These are phyloP conservation scores for Yarrowia keelungensis DNA, from an alignment of 805 yeast species.

Conservation along the genomic window DNA sequence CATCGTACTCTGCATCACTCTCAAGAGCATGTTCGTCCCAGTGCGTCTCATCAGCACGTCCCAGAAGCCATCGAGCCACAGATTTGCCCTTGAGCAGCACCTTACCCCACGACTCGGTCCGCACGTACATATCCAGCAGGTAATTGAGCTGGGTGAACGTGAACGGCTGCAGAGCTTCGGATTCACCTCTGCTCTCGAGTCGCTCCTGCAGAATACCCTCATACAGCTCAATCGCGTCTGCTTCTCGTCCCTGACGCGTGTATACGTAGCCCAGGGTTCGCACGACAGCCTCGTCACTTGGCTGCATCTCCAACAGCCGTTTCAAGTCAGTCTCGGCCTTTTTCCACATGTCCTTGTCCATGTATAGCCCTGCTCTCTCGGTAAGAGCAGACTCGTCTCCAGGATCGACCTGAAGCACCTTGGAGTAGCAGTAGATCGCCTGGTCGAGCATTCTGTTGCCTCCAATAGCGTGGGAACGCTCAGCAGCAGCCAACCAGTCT, in stretches of 20 bases:
- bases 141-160: conserved; percentile 91
- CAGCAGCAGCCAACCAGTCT: conserved; percentile 89
- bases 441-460: conserved; percentile 57
- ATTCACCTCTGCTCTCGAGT: conserved; percentile 42
- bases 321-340: conserved; percentile 46
- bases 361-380: conserved; percentile 59
- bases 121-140: conserved; percentile 77
- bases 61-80: conserved; percentile 83
- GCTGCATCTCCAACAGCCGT: conserved; percentile 42
- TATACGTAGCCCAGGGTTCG: conserved; percentile 48
- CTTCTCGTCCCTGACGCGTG: conserved; percentile 61
- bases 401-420: conserved; percentile 84
- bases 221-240: conserved; percentile 78
- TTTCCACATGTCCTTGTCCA: conserved; percentile 44
- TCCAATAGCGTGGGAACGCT: conserved; percentile 74
- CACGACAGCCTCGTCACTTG: conserved; percentile 38
- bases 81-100: conserved; percentile 72
- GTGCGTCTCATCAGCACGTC: conserved; percentile 65
- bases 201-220: conserved; percentile 60
- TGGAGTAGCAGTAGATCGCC: conserved; percentile 66
- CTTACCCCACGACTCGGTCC: conserved; percentile 65
- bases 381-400: conserved; percentile 82
- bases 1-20: conserved; percentile 86
- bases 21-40: conserved; percentile 62
- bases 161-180: conserved; percentile 53